Conservation (phyloP, 352 stramenopile genomes). For the Phytophthora ohioensis region DNA sequence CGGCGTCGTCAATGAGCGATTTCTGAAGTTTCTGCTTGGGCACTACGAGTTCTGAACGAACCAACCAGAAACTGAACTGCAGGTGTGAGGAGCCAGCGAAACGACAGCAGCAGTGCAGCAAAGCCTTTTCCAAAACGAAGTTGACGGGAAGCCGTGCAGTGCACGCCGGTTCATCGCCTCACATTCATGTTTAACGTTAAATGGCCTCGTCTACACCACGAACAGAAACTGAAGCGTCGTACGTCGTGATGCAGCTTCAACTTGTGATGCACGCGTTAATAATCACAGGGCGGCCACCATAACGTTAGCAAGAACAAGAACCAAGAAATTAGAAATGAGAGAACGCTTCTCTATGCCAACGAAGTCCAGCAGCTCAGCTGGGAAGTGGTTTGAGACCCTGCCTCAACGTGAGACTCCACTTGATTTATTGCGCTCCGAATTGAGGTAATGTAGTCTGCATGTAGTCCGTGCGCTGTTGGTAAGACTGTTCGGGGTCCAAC, state of each 20-base stretch:
- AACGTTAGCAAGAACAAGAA: too few species aligned
- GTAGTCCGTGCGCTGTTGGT: too few species aligned
- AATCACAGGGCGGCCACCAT: not conserved
- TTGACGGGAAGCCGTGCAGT: not conserved
- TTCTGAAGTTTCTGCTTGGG: slow-evolving; percentile 3
- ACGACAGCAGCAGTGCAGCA: not conserved
- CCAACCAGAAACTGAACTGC: not conserved
- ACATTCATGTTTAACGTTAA: not conserved
- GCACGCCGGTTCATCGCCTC: too few species aligned
- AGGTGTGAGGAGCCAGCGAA: not conserved
- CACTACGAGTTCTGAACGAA: not conserved
- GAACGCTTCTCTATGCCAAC: too few species aligned
- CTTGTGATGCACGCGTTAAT: not conserved
- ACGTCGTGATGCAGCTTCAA: not conserved
- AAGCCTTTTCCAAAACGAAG: not conserved
- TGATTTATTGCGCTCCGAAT: too few species aligned
- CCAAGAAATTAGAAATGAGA: too few species aligned
- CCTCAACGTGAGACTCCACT: too few species aligned
- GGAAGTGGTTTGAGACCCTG: too few species aligned
- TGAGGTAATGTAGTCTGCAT: too few species aligned
- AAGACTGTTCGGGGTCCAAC: too few species aligned
- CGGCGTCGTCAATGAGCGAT: not conserved
- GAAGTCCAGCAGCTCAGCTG: too few species aligned
- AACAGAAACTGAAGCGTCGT: not conserved
- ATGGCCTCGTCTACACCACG: not conserved